These are phyloP conservation scores for Wickerhamomyces silvicola DNA, from an alignment of 805 yeast species.

Conservation along the genomic window DNA sequence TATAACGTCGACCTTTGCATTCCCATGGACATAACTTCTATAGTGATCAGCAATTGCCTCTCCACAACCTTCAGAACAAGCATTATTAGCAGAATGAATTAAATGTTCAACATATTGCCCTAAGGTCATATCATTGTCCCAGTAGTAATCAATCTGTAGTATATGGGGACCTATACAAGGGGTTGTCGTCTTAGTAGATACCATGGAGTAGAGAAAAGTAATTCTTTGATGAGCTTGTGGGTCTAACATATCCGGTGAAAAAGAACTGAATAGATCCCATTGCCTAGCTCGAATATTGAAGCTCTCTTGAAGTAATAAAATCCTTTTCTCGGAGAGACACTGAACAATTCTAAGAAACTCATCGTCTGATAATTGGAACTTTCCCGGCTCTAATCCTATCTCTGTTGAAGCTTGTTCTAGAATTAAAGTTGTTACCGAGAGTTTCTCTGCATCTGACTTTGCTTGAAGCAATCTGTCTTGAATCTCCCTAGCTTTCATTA, in stretches of 20 bases:
- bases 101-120: conserved; percentile 85
- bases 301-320: conserved; percentile 24
- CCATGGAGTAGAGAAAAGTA: conserved; percentile 72
- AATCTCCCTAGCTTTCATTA: conserved; percentile 46
- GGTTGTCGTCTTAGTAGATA: conserved; percentile 75
- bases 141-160: conserved; percentile 79
- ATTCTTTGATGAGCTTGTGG: conserved; percentile 75
- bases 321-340: conserved; percentile 25
- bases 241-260: conserved; percentile 52
- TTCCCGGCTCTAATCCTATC: conserved; percentile 20
- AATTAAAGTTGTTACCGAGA: conserved; percentile 12
- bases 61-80: conserved; percentile 82
- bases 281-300: conserved; percentile 38
- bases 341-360: conserved; percentile 27
- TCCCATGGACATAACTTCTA: conserved; percentile 83
- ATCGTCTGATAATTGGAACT: conserved; percentile 11
- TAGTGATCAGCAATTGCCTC: conserved; percentile 65
- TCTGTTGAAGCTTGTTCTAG: conserved; percentile 16
- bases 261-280: conserved; percentile 59
- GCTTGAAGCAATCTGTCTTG: conserved; percentile 32
- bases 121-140: conserved; percentile 84
- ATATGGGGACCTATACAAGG: conserved; percentile 90
- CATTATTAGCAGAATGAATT: conserved; percentile 55
- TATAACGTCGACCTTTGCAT: conserved; percentile 72
- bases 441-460: conserved; percentile 19